These are phyloP conservation scores for Dactylellina cionopaga DNA, from an alignment of 2,329 filamentous ascomycete genomes.

Conservation along the genomic window DNA sequence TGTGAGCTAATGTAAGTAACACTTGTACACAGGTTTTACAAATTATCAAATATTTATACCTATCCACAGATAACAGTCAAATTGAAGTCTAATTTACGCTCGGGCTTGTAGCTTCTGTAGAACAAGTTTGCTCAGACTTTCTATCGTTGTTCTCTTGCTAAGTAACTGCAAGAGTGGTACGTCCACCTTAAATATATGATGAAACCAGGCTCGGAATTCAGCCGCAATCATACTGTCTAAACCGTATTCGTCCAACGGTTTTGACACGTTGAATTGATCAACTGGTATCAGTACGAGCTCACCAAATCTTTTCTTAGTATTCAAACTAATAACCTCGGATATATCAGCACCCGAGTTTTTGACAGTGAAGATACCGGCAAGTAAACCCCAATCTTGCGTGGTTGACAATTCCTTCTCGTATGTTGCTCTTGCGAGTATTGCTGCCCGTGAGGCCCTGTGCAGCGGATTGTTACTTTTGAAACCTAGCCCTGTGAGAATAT, in stretches of 20 bases:
- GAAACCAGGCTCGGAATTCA: slow-evolving; percentile 61
- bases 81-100: no score
- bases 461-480: slow-evolving; percentile 3
- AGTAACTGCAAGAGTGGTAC: slow-evolving; percentile 58
- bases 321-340: background rate
- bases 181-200: slow-evolving; percentile 58
- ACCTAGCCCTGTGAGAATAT: slow-evolving; percentile 15
- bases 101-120: background rate
- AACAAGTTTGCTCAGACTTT: slow-evolving; percentile 57
- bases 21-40: no score
- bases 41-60: no score
- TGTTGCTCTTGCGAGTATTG: slow-evolving; percentile 1
- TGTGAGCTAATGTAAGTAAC: no score
- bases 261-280: background rate
- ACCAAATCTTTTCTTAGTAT: background rate
- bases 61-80: no score
- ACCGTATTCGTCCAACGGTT: slow-evolving; percentile 59
- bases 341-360: background rate
- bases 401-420: background rate
- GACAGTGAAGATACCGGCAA: background rate
- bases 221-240: no score
- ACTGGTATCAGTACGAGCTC: slow-evolving; percentile 1
- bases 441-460: background rate
- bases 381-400: background rate
- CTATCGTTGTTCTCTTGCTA: slow-evolving; percentile 52